phyloP scores from a whole-genome alignment of 106 monocot species.

The Dendrobium officinale region DNA sequence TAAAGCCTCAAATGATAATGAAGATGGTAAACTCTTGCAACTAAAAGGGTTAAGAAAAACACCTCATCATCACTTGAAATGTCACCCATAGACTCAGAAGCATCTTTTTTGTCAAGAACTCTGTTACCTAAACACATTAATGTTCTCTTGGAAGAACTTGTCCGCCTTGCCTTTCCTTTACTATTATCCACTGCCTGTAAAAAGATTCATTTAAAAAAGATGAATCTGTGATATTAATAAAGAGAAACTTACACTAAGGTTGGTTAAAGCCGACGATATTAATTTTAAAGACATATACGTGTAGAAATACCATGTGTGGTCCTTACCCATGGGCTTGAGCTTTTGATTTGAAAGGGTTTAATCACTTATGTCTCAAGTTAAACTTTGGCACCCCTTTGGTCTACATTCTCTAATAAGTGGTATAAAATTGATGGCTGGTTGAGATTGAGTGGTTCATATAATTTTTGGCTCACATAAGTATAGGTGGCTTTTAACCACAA shows the following conservation, averaged over 20 bases:
- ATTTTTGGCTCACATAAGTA: neutral
- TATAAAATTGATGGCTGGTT: neutral
- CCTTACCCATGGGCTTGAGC: neutral
- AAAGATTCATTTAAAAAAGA: neutral
- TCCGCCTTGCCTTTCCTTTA: slow-evolving; percentile 29
- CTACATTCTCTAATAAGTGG: neutral
- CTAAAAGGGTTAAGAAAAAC: neutral
- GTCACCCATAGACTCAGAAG: slow-evolving; percentile 33
- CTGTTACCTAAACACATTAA: slow-evolving; percentile 25
- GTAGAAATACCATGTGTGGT: neutral
- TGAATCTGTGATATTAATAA: neutral
- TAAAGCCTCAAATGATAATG: neutral
- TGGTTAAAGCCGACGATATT: neutral
- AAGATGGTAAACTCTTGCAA: neutral
- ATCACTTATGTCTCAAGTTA: neutral
- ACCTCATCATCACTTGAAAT: slow-evolving; percentile 73
- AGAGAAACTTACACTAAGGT: neutral
- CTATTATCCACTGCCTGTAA: slow-evolving; percentile 8
- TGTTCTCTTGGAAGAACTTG: slow-evolving; percentile 25
- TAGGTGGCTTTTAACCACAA: neutral
- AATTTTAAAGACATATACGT: neutral
- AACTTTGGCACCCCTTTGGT: neutral
- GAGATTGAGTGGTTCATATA: neutral
- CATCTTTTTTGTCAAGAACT: slow-evolving; percentile 40
- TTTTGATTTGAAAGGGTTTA: neutral